A percentile compares a stretch with the other conserved stretches of the same genome.
phyloP scores from a whole-genome alignment of 2,329 filamentous ascomycete genomes.

The Didymella exigua region DNA sequence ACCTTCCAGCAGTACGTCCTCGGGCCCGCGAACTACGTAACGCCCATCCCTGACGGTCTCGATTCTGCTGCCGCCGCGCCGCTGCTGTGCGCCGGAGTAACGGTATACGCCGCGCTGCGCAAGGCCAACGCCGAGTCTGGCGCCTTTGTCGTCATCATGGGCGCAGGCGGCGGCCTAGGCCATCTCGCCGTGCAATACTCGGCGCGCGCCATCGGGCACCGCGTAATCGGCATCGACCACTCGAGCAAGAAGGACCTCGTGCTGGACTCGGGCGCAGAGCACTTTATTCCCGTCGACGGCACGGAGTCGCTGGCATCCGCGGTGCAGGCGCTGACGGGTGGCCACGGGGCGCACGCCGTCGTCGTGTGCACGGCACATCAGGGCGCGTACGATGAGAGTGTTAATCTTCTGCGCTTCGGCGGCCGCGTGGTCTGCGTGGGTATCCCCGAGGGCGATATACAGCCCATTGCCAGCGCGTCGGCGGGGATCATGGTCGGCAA shows the following conservation, averaged over 20 bases:
- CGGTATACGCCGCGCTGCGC: constrained; percentile 68
- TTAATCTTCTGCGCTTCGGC: constrained; percentile 53
- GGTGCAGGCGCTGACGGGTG: constrained; percentile 62
- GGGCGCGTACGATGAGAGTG: constrained; percentile 51
- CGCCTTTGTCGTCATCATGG: constrained; percentile 63
- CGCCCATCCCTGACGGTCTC: constrained; percentile 68
- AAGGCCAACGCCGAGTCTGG: constrained; percentile 65
- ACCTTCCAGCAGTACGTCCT: constrained; percentile 75
- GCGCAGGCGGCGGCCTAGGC: constrained; percentile 67
- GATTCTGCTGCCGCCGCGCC: constrained; percentile 65
- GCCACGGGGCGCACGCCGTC: constrained; percentile 65
- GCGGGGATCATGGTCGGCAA: constrained; percentile 52
- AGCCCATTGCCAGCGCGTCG: constrained; percentile 51
- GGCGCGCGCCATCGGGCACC: constrained; percentile 63
- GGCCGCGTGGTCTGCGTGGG: constrained; percentile 56
- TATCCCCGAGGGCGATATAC: constrained; percentile 55
- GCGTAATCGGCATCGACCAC: constrained; percentile 70
- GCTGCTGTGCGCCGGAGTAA: constrained; percentile 71
- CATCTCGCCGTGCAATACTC: constrained; percentile 67
- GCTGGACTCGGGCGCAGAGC: constrained; percentile 66
- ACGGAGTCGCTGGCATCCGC: constrained; percentile 58
- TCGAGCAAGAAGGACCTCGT: constrained; percentile 68
- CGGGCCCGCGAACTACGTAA: constrained; percentile 70
- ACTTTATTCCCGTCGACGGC: constrained; percentile 67
- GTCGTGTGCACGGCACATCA: constrained; percentile 60